A percentile compares a stretch with the other conserved stretches of the same genome.
Conservation (phyloP, 2,329 filamentous ascomycete species). For the Fusarium subtropicale region DNA sequence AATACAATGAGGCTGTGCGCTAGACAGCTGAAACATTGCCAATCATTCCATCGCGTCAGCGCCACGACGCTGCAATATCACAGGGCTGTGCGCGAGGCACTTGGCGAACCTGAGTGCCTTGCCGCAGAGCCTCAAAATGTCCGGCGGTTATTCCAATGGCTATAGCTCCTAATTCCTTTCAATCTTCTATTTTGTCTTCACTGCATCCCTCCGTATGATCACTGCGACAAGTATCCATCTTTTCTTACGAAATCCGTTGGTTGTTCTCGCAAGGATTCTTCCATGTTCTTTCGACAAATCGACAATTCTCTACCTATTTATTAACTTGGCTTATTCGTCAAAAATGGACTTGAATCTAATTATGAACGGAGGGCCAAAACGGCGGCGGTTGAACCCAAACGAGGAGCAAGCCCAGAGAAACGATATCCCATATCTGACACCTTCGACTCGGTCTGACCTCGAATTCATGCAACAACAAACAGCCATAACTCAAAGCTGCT, state of each 20-base stretch:
- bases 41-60: rapidly evolving
- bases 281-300: no score
- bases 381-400: neutral
- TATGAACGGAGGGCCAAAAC: neutral
- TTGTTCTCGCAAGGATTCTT: no score
- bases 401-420: neutral
- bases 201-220: no score
- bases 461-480: rapidly evolving
- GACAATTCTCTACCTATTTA: no score
- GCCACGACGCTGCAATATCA: neutral
- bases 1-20: neutral
- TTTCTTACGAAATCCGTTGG: no score
- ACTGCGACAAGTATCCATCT: no score
- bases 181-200: no score
- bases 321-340: no score
- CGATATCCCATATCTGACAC: neutral
- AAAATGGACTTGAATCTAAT: neutral
- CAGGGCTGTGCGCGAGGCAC: neutral
- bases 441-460: neutral
- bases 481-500: neutral
- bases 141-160: rapidly evolving
- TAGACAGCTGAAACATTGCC: neutral
- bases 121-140: neutral
- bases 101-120: neutral
- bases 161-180: neutral